Percentiles rank a stretch among this genome's conserved stretches.
Conservation (phyloP, 805 yeast genomes). For the Yarrowia keelungensis region DNA sequence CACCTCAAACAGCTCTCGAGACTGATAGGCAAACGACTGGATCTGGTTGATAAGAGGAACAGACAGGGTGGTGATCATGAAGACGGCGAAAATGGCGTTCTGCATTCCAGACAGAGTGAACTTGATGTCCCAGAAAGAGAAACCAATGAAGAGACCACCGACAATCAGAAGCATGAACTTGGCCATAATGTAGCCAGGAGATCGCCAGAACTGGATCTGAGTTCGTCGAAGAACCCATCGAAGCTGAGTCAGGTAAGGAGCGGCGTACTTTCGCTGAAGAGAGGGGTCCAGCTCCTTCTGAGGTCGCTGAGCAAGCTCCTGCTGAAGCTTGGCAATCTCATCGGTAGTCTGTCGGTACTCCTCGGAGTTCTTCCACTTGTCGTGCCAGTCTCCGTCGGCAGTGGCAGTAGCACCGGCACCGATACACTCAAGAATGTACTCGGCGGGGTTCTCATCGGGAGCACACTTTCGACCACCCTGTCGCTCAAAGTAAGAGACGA, state of each 20-base stretch:
- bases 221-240: constrained; percentile 55
- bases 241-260: constrained; percentile 58
- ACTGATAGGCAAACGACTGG: constrained; percentile 62
- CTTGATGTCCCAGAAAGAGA: constrained; percentile 68
- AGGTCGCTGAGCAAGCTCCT: constrained; percentile 46
- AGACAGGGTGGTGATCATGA: constrained; percentile 63
- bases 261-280: constrained; percentile 52
- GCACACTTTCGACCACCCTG: constrained; percentile 75
- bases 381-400: constrained; percentile 65
- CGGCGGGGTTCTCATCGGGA: constrained; percentile 72
- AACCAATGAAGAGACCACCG: constrained; percentile 72
- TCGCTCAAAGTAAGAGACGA: constrained; percentile 71
- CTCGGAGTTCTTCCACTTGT: constrained; percentile 63
- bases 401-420: constrained; percentile 83
- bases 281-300: constrained; percentile 45
- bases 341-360: constrained; percentile 51
- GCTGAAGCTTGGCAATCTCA: constrained; percentile 51
- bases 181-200: constrained; percentile 66
- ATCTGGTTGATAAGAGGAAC: constrained; percentile 69
- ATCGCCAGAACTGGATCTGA: constrained; percentile 60
- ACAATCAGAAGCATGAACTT: constrained; percentile 60
- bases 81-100: constrained; percentile 65
- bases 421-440: constrained; percentile 73
- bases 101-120: constrained; percentile 61
- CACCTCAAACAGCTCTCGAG: constrained; percentile 70